Evolutionary conservation across 2,329 filamentous ascomycete species (phyloP).

Genomic region (Grosmannia penicillata): DNA sequence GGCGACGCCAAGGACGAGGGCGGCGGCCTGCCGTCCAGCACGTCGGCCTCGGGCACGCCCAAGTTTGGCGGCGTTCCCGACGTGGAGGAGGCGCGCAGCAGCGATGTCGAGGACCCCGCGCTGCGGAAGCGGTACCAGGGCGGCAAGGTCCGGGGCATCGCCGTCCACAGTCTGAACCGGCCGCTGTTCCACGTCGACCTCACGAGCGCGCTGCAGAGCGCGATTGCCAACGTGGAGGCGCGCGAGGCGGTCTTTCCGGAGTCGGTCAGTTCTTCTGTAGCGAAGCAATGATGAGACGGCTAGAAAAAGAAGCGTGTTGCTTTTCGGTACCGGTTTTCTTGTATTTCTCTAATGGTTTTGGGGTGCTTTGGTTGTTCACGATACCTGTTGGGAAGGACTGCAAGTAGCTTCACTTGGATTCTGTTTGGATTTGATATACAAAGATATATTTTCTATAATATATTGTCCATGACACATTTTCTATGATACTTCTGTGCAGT

Average conservation of each 20-base stretch:
- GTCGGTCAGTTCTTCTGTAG: no score
- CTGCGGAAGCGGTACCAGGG: slow-evolving; percentile 8
- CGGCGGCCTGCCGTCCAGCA: slow-evolving; percentile 19
- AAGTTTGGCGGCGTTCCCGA: slow-evolving; percentile 9
- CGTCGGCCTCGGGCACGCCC: slow-evolving; percentile 4
- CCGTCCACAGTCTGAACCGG: slow-evolving; percentile 74
- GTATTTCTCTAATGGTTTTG: no score
- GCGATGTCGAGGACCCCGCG: slow-evolving; percentile 19
- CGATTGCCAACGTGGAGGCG: slow-evolving; percentile 62
- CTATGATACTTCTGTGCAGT: no score
- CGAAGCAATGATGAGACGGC: no score
- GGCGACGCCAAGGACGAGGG: slow-evolving; percentile 48
- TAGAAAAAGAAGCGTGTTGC: no score
- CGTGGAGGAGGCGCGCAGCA: slow-evolving; percentile 13
- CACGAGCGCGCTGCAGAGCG: slow-evolving; percentile 76
- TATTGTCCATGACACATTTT: no score
- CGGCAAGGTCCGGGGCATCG: slow-evolving; percentile 26
- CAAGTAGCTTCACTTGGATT: no score
- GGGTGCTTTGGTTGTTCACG: no score
- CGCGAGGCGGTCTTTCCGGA: slow-evolving; percentile 25
- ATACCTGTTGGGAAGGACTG: no score
- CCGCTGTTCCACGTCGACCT: slow-evolving; percentile 92
- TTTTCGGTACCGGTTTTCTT: no score
- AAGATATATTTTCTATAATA: no score
- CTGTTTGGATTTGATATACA: no score